Conservation (phyloP, 768 basidiomycete genomes). For the Amanita fuliginea region DNA sequence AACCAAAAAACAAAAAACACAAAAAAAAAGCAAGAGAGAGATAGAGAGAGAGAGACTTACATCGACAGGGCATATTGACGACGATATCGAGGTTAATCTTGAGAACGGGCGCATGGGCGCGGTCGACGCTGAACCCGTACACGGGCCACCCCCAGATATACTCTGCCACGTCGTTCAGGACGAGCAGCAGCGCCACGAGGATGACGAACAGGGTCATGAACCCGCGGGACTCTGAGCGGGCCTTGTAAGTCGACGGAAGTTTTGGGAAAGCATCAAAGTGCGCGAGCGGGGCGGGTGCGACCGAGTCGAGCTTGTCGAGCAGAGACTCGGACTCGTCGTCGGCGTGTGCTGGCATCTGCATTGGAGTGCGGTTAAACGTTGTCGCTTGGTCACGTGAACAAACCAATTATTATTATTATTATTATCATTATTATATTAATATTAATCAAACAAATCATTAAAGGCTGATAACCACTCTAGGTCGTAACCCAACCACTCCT, state of each 20-base stretch:
- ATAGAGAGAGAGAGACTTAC: no score
- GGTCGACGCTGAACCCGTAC: conserved; percentile 82
- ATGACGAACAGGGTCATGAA: conserved; percentile 68
- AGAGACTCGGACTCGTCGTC: conserved; percentile 22
- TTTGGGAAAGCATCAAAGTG: conserved; percentile 86
- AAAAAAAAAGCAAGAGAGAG: not conserved
- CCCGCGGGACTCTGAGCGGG: conserved; percentile 69
- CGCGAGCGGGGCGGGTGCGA: conserved; percentile 52
- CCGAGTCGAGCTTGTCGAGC: conserved; percentile 53
- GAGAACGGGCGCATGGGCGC: conserved; percentile 46
- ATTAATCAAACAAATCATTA: no score
- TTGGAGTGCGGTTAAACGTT: no score
- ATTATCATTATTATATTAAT: no score
- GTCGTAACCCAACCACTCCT: conserved; percentile 53
- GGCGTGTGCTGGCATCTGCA: no score
- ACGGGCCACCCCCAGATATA: conserved; percentile 93
- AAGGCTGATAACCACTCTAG: conserved; percentile 31
- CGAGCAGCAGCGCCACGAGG: conserved; percentile 56
- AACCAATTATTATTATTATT: no score
- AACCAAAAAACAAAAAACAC: no score
- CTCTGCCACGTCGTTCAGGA: conserved; percentile 84
- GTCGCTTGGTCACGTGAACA: no score
- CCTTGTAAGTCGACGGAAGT: conserved; percentile 70
- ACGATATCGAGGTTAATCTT: conserved; percentile 88
- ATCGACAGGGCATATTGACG: conserved; percentile 87